Evolutionary conservation across 2,329 filamentous ascomycete genomes (phyloP), one percentile per base, ranked within the genome.

Genomic region (Ascochyta lentis): DNA sequence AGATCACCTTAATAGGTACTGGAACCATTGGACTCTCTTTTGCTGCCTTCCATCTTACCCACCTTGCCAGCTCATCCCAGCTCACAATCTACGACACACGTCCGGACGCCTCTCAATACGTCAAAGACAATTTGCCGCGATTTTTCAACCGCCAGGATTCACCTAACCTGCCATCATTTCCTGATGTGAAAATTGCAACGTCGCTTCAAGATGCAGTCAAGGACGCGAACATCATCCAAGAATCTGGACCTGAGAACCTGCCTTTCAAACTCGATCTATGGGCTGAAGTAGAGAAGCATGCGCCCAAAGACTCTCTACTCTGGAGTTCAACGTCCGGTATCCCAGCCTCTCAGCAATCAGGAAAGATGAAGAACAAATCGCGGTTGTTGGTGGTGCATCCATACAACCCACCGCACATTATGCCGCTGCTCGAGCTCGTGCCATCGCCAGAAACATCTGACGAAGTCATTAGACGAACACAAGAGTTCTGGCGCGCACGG

Each of bases 371-470:
- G 22, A 75, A 81, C 8, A 61, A 69, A 27, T 52, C 67, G n/a
- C 72, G 83, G 2, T 66, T 87, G 3, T 58, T 86, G 0, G 80
- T 86, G 1, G 83, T 85, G 4, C 85, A 87, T 66, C 84, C 85
- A 0, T 87, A 84, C 68, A 87, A 87, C 50, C 85, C 85, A 22
- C 85, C 84, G 1, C 83, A 86, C 59, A 78, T 87, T 49, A 86
- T 87, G 82, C 85, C 85, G 0, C 65, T 87, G 1, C 70, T 87
- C 2, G 84, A 87, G 66, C 75, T 87, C 29, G 84, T 86, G 0
- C 83, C 83, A 0, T 78, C 76, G 1, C 78, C 77, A 4, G 54
- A 60, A 27, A 86, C 81, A 0, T 66, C 68, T 0, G 34, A 69
- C 0, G 65, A 70, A 1, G 71, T 78, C 1, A 69, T 83, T 1